Evolutionary conservation across 176 grass and related monocot genomes (phyloP), one percentile per base, ranked within the genome.

Genomic region (Lolium perenne): DNA sequence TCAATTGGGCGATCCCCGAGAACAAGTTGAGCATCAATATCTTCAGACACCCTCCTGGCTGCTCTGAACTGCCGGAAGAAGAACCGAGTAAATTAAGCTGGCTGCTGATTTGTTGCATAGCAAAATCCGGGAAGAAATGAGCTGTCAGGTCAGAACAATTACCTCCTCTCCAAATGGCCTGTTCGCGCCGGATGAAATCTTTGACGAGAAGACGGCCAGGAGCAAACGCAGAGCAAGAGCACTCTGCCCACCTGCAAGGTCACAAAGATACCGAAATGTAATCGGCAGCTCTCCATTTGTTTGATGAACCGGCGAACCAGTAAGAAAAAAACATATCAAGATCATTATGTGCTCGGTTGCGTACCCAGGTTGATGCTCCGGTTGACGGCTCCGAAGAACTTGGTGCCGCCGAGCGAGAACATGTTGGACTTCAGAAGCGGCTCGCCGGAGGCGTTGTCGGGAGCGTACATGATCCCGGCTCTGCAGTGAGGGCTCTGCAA

Each of bases 1-100:
- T 98, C 96, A 83, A 95, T 98, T 21, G 96, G 96, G 7, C 94
- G 97, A 85, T 98, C 94, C 29, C 97, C 97, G 47, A 98, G 83
- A 91, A 98, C 97, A 54, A 98, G 82, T 66, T 98, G 97, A 80
- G 94, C 92, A 0, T 94, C 94, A 78, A 98, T 82, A n/a, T 98
- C 93, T 92, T 98, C 97, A 86, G 94, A 89, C 62, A 89, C 92
- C 88, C 80, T 98, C 74, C 94, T 88, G 48, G 94, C 93, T 25
- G 88, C 90, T 71, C 92, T 93, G 58, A 98, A 98, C 97, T 98
- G 65, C 10, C 66, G 64, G 66, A 53, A 78, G 6, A 60, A 83
- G 35, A 10, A 71, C n/a, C 10, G 60, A 10, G 20, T 53, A 12
- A 53, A 50, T 51, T 58, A 41, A 87, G 47, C 57, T 17, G 2